Evolutionary conservation across 2,329 filamentous ascomycete genomes (phyloP), one percentile per base, ranked within the genome.

Genomic region (Botrytis elliptica): DNA sequence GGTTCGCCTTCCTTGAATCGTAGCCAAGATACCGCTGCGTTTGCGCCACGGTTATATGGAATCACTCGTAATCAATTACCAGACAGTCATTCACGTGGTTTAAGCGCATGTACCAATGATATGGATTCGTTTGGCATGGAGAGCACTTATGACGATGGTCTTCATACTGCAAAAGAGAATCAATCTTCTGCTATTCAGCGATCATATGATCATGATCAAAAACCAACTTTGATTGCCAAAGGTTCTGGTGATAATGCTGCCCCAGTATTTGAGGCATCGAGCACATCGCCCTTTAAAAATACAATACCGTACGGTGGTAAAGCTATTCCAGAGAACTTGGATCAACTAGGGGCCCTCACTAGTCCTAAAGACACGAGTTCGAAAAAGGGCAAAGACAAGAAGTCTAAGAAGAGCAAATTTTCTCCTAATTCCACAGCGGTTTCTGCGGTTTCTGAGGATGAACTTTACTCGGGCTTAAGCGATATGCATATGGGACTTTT

Each of bases 391-490:
- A 55, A 68, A 20, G 52, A 57, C 12, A 36, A 42, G 49, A 69
- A 57, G 49, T 4, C 38, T n/a, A 69, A 57, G 18, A 69, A 22
- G 7, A 40, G 25, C 9, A 67, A 40, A 20, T 69, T 57, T 5
- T 69, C 66, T 0, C 66, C 66, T 0, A 57, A 69, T 10, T 33
- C 66, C 3, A 69, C 66, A 0, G 18, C 18, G 4, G 16, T 57
- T 25, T 69, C 66, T n/a, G 66, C 66, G 5, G 22, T 69, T 3
- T 69, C 66, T 10, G 66, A 69, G 6, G 55, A 69, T 36, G 25
- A 42, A n/a, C 38, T 69, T 29, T 69, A 69, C 66, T 57, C 66
- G 1, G 66, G 66, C 9, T 57, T 69, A 57, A 69, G 52, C n/a
- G 66, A 69, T 33, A 57, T 57, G 52, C 66, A 69, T 5, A 42